Evolutionary conservation across 2,329 filamentous ascomycete species (phyloP), one percentile per base, ranked within the genome.

Genomic region (Bisporella sp.): DNA sequence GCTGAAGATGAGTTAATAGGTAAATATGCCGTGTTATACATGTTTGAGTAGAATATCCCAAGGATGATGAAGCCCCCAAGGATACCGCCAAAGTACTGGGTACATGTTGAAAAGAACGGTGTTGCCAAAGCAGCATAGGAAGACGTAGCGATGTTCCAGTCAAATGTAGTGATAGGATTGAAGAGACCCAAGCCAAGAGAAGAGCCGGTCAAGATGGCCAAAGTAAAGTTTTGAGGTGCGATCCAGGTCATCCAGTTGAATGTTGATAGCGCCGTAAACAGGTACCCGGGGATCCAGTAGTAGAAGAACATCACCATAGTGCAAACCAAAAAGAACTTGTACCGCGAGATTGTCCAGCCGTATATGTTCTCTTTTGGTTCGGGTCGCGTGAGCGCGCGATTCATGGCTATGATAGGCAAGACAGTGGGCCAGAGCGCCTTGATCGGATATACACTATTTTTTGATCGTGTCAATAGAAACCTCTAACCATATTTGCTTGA

Each of bases 111-210:
- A 44, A 66, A 66, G 37, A 65, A 64, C 62, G 54, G 5, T 62
- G 66, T 32, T 61, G 68, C 67, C 62, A 71, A 50, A 67, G 63
- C 61, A 13, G 60, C 57, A 6, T 58, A 59, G 4, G 51, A 54
- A 5, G 57, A 57, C 2, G 55, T 55, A 12, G 55, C 58, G 31
- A 71, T 64, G 45, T 77, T 77, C 68, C 72, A 75, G 60, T 78
- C 75, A 35, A 76, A 76, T 0, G 70, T 77, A 0, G 75, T 71
- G 4, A 75, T 57, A 0, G 72, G 75, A 54, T 75, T 78, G 62
- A 74, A 75, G 12, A 64, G 59, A 5, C 67, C 75, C 35, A 75
- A 60, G 0, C 70, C 69, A 0, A 66, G 64, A 1, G 61, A 62
- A 0, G 70, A 69, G 0, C 72, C 71, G 0, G 73, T 76, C 8